Evolutionary conservation across 2,329 filamentous ascomycete genomes (phyloP), one percentile per base, ranked within the genome.

Genomic region (Colletotrichum tanaceti): DNA sequence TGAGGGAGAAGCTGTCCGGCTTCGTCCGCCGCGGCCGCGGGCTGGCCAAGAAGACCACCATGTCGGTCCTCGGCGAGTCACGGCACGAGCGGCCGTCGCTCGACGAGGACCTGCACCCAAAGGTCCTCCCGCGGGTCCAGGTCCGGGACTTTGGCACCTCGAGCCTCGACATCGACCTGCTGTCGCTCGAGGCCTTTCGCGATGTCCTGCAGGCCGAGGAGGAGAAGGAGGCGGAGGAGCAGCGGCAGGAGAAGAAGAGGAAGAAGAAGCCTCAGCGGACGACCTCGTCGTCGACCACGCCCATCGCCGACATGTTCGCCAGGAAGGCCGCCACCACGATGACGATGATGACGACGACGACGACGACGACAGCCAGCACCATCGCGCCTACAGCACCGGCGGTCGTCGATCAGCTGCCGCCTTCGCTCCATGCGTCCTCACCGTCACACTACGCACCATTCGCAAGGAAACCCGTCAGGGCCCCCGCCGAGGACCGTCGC

Each of bases 291-390:
- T 58, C 65, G 22, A 65, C 47, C 39, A 68, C 65, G 20, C 65
- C 65, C 10, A 68, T 68, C 49, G 65, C 65, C 24, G 65, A 68
- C 32, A 68, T 68, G 61, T 68, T 68, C 41, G 35, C 53, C 46
- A 65, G 24, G 22, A 68, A n/a, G 24, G 32, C 47, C 28, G 28
- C 28, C n/a, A n/a, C n/a, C n/a, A n/a, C n/a, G n/a, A n/a, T n/a
- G n/a, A n/a, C n/a, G n/a, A n/a, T n/a, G n/a, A n/a, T n/a, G n/a
- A n/a, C n/a, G 28, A 28, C 28, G 28, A 28, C 28, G 5, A 28
- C 28, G 1, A 28, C 5, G 1, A 28, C 28, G 5, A 28, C 28
- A 5, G 1, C 28, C 16, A 28, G 59, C 16, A 18, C 32, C 32
- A 32, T 35, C 20, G 53, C 38, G 44, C 52, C 60, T 2, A 14